Percentiles rank a stretch among this genome's conserved stretches.
phyloP scores from a whole-genome alignment of 352 stramenopile genomes.

The Phytophthora cactorum region DNA sequence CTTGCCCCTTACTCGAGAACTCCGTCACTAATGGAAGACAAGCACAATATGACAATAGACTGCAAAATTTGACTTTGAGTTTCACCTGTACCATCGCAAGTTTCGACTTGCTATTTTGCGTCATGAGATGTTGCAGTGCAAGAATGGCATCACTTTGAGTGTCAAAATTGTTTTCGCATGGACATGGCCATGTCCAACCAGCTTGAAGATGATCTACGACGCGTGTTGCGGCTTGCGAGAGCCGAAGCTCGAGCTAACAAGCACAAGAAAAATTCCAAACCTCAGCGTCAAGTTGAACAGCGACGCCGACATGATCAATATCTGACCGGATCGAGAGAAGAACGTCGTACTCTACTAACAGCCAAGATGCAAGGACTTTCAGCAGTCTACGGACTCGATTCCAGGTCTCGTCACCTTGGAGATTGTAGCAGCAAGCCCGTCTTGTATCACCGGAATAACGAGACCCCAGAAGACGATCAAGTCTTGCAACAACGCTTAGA shows the following conservation, averaged over 20 bases:
- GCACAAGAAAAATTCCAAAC: constrained; percentile 12
- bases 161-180: background rate
- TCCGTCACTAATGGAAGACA: constrained; percentile 27
- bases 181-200: constrained; percentile 30
- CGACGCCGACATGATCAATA: constrained; percentile 41
- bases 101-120: constrained; percentile 17
- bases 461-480: constrained; percentile 19
- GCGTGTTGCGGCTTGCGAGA: constrained; percentile 56
- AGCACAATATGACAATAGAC: constrained; percentile 34
- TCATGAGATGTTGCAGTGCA: constrained; percentile 22
- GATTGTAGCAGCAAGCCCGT: constrained; percentile 30
- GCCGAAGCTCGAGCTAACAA: constrained; percentile 27
- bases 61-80: constrained; percentile 20
- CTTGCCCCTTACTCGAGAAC: background rate
- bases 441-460: constrained; percentile 6
- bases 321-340: constrained; percentile 18
- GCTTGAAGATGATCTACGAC: constrained; percentile 64
- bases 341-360: constrained; percentile 27
- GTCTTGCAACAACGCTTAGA: constrained; percentile 44
- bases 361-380: constrained; percentile 39
- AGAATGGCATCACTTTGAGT: constrained; percentile 14
- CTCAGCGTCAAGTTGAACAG: constrained; percentile 14
- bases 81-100: constrained; percentile 11
- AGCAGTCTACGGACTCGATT: constrained; percentile 45
- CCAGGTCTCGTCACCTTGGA: constrained; percentile 28